Conservation (phyloP, 2,329 filamentous ascomycete genomes). For the Sporothrix phasma region DNA sequence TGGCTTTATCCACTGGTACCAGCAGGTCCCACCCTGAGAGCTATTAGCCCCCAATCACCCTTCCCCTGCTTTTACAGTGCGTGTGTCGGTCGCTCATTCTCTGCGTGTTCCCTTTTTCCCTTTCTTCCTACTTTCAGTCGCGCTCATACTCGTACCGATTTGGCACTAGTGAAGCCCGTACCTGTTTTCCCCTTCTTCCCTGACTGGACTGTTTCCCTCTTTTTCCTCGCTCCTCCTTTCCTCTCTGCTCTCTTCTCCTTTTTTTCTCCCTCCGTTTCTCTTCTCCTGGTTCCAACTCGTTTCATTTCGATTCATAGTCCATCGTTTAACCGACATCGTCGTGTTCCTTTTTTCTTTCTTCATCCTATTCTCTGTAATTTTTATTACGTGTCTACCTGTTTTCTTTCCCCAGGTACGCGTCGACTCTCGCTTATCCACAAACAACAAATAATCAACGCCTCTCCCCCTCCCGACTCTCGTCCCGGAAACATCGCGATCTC, state of each 20-base stretch:
- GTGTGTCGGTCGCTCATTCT: conserved; percentile 9
- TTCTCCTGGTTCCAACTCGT: conserved; percentile 6
- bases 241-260: conserved; percentile 10
- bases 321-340: conserved; percentile 18
- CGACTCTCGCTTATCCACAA: conserved; percentile 15
- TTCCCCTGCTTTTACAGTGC: conserved; percentile 9
- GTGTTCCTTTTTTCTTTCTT: conserved; percentile 11
- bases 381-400: conserved; percentile 13
- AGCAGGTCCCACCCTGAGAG: conserved; percentile 9
- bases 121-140: conserved; percentile 10
- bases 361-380: conserved; percentile 10
- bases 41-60: conserved; percentile 12
- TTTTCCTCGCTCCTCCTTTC: conserved; percentile 8
- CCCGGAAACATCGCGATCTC: conserved; percentile 2
- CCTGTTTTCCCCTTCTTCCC: conserved; percentile 7
- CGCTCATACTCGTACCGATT: conserved; percentile 9
- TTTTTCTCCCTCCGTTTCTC: not conserved
- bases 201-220: conserved; percentile 5
- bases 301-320: conserved; percentile 16
- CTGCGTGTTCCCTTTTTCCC: not conserved
- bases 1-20: conserved; percentile 9
- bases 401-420: conserved; percentile 11
- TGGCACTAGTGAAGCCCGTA: not conserved
- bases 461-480: conserved; percentile 6
- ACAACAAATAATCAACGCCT: not conserved